These are phyloP conservation scores for Trichophyton simii DNA, from an alignment of 2,329 filamentous ascomycete species.

Conservation along the genomic window DNA sequence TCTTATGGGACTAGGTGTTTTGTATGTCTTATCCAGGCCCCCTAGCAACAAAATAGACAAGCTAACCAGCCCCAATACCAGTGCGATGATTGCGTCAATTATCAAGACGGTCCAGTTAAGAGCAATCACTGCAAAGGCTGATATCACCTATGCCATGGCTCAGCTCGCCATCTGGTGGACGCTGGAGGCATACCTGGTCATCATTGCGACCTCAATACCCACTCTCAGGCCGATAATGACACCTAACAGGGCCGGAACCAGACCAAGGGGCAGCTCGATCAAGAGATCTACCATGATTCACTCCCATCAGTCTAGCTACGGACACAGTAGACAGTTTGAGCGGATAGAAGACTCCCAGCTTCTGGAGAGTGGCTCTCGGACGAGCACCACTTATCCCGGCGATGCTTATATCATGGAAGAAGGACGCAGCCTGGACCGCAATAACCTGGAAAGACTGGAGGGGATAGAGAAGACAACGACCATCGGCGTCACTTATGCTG, in stretches of 20 bases:
- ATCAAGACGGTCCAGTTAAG: conserved; percentile 8
- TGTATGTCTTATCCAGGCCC: neutral
- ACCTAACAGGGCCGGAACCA: neutral
- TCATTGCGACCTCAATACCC: conserved; percentile 12
- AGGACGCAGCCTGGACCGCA: neutral
- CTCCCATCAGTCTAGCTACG: neutral
- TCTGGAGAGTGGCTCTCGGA: neutral
- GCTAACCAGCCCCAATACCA: neutral
- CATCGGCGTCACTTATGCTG: neutral
- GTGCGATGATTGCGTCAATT: conserved; percentile 10
- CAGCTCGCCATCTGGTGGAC: conserved; percentile 7
- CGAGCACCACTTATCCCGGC: neutral
- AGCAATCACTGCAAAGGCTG: conserved; percentile 4
- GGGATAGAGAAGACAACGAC: neutral
- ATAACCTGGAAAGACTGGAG: neutral
- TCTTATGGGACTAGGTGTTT: conserved; percentile 9
- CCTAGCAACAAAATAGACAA: neutral
- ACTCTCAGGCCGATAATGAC: conserved; percentile 7
- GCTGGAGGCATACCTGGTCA: conserved; percentile 11
- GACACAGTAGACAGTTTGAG: neutral
- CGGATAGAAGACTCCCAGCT: neutral
- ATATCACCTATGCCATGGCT: conserved; percentile 10
- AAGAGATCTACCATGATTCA: neutral
- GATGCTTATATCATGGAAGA: neutral
- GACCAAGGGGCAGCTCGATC: neutral